Percentiles rank a stretch among this genome's conserved stretches.
Conservation (phyloP, 2,329 filamentous ascomycete species). For the Phyllosticta capitalensis region DNA sequence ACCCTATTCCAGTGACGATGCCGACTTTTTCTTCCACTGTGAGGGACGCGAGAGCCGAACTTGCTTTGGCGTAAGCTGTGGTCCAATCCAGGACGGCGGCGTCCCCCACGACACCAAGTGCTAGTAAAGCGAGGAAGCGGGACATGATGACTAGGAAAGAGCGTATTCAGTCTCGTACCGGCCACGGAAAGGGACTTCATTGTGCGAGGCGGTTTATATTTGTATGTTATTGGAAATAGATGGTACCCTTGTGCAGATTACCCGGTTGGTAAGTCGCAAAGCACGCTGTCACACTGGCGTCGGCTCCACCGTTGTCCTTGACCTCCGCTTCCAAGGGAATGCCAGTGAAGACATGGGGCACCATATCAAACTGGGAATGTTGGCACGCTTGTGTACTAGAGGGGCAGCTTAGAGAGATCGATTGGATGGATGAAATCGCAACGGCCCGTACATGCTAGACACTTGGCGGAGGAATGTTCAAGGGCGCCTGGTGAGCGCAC, state of each 20-base stretch:
- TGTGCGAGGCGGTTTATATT: not conserved
- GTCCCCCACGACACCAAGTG: not conserved
- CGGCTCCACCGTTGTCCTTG: not conserved
- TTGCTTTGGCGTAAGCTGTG: constrained; percentile 31
- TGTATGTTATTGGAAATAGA: not conserved
- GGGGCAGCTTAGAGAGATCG: not conserved
- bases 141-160: not conserved
- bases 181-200: not conserved
- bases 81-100: constrained; percentile 22
- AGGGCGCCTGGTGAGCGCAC: not conserved
- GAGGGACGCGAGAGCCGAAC: constrained; percentile 29
- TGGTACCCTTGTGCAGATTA: not conserved
- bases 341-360: not conserved
- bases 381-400: not conserved
- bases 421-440: constrained; percentile 2
- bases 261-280: not conserved
- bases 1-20: constrained; percentile 29
- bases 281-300: not conserved
- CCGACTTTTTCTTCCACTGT: constrained; percentile 31
- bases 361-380: not conserved
- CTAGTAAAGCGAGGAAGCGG: not conserved
- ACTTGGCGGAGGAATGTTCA: not conserved
- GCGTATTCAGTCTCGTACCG: not conserved
- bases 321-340: not conserved
- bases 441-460: not conserved